phyloP scores from a whole-genome alignment of 768 basidiomycete genomes.

The Suillus variegatus region DNA sequence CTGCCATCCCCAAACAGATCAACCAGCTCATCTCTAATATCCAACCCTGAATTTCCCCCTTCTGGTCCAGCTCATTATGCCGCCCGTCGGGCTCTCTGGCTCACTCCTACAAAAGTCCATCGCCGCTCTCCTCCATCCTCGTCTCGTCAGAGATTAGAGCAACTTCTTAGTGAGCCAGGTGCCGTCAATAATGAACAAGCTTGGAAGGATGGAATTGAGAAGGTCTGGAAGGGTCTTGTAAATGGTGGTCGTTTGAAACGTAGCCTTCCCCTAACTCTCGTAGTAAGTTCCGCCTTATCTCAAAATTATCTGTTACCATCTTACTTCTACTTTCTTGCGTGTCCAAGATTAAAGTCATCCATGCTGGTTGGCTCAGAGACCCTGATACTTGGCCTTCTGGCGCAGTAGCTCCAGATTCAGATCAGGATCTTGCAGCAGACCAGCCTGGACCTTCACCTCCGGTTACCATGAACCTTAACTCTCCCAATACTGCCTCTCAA shows the following conservation, averaged over 20 bases:
- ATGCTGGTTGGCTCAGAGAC: constrained; percentile 76
- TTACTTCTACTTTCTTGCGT: constrained; percentile 19
- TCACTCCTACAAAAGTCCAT: constrained; percentile 30
- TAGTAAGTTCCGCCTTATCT: constrained; percentile 47
- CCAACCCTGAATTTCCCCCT: constrained; percentile 43
- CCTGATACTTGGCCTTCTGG: constrained; percentile 71
- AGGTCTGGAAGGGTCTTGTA: constrained; percentile 63
- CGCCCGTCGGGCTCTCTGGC: constrained; percentile 67
- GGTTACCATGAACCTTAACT: constrained; percentile 1
- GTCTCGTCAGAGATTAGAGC: constrained; percentile 51
- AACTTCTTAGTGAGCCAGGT: constrained; percentile 47
- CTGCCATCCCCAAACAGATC: constrained; percentile 7
- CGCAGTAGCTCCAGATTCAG: constrained; percentile 59
- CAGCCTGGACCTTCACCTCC: constrained; percentile 2
- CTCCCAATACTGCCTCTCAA: constrained; percentile 3
- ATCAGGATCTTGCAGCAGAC: constrained; percentile 40
- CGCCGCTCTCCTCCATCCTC: constrained; percentile 28
- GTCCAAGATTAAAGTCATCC: constrained; percentile 67
- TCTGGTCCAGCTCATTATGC: constrained; percentile 67
- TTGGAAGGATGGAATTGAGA: constrained; percentile 60
- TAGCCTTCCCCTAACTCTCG: constrained; percentile 59
- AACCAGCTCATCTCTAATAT: constrained; percentile 9
- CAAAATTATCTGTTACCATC: constrained; percentile 3
- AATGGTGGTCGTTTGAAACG: constrained; percentile 60
- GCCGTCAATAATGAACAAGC: constrained; percentile 49